phyloP scores from a whole-genome alignment of 176 grass and related monocot species.

The Paspalum vaginatum region DNA sequence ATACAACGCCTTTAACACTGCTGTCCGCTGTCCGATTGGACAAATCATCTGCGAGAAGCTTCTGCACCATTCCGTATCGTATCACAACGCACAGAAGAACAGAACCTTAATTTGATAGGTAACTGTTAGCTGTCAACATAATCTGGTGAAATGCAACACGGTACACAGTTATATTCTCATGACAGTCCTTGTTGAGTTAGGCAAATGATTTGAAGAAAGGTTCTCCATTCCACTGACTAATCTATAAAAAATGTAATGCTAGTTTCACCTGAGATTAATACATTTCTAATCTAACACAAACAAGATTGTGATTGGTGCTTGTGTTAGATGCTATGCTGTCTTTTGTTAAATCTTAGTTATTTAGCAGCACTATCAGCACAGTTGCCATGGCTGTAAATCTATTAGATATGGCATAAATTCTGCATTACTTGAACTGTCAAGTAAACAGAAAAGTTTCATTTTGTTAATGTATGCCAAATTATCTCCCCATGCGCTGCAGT shows the following conservation, averaged over 20 bases:
- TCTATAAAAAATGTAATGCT: slow-evolving; percentile 31
- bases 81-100: too few relatives aligned
- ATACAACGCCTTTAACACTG: too few relatives aligned
- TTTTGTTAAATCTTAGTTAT: slow-evolving; percentile 23
- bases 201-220: slow-evolving; percentile 28
- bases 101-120: background rate
- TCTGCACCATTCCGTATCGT: too few relatives aligned
- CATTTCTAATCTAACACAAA: slow-evolving; percentile 14
- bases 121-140: background rate
- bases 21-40: too few relatives aligned
- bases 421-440: slow-evolving; percentile 22
- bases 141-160: slow-evolving; percentile 17
- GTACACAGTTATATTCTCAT: background rate
- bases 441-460: slow-evolving; percentile 29
- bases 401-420: slow-evolving; percentile 28
- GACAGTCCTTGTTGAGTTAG: slow-evolving; percentile 22
- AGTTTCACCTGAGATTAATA: slow-evolving; percentile 24
- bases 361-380: background rate
- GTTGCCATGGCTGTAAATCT: slow-evolving; percentile 27
- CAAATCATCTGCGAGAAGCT: too few relatives aligned
- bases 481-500: slow-evolving; percentile 53
- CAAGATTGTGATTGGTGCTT: slow-evolving; percentile 29
- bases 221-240: slow-evolving; percentile 30
- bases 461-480: slow-evolving; percentile 40
- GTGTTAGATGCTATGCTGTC: slow-evolving; percentile 15